Evolutionary conservation across 2,329 filamentous ascomycete species (phyloP), one percentile per base, ranked within the genome.

Genomic region (Phyllosticta citribraziliensis): DNA sequence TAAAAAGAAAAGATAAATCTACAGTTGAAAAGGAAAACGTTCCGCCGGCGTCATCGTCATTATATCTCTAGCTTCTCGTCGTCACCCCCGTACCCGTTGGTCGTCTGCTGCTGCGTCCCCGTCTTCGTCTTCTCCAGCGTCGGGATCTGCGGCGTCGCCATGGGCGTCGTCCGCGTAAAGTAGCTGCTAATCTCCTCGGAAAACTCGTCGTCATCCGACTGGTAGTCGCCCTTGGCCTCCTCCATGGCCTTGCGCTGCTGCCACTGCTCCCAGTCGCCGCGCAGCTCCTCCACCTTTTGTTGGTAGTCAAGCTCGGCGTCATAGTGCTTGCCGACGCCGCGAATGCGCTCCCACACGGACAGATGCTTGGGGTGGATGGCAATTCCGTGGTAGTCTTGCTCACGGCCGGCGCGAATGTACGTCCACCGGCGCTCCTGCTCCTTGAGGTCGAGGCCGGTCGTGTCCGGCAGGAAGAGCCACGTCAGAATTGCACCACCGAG

Each of bases 381-480:
- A 59, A 96, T 87, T 66, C 93, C 93, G 76, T 96, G 92, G 79
- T 97, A 97, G 56, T 97, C 90, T 30, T 84, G 64, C 66, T 86
- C 87, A 63, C 85, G 85, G 64, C 91, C 91, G 2, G 84, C 80
- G 63, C 90, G 87, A 73, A 97, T 90, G 76, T 88, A 97, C 61
- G 81, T 77, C 92, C 93, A 97, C 70, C 93, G 87, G 65, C 93
- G 89, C 78, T 97, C 93, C 78, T 97, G 92, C 76, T 97, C 93
- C 81, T 96, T 96, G 65, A 97, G 85, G 72, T 97, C 93, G 50
- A 97, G 88, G 61, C 93, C 93, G 10, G 92, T 97, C 68, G 93
- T 97, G 73, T 97, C 93, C n/a, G 93, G 93, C 33, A 97, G 86
- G 82, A 91, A 97, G 68, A 95, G 66, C 66, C 79, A 86, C 52